Evolutionary conservation across 2,329 filamentous ascomycete species (phyloP), one percentile per base, ranked within the genome.

Genomic region (Colletotrichum tropicale): DNA sequence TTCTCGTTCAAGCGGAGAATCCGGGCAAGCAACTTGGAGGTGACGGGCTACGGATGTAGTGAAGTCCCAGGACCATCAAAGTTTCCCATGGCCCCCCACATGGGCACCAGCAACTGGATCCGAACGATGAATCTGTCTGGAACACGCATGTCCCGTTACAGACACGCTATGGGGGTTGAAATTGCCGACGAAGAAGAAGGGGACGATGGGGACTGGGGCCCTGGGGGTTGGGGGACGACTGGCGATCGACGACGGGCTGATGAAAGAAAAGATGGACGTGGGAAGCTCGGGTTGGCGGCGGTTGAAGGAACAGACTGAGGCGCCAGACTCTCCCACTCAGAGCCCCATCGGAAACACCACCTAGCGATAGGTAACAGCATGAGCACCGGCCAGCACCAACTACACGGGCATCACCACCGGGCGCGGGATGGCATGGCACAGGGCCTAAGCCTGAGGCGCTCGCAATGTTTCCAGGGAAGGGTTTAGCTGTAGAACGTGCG

Each of bases 391-490:
- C 62, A 62, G 55, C 26, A 38, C 21, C 55, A 65, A 36, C 30
- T 48, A 68, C 43, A 68, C 34, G 56, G 56, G 32, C 55, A 24
- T 32, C 28, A 18, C 34, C 67, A 62, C 24, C 16, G 60, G 34
- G 43, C 70, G 70, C 62, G 66, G 64, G 58, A 65, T 34, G 58
- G 32, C 64, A 61, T 48, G 69, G 73, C 73, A 64, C 69, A 58
- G 36, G 64, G 65, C 64, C 64, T 64, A 61, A 71, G 38, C 24
- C 69, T 68, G 34, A 68, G 58, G 73, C 73, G 64, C 64, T 69
- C 73, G 73, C 73, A 75, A 73, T 68, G 70, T 75, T 73, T 65
- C 70, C 73, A 75, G 43, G 62, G 56, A 75, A 73, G 64, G 70
- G 73, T 65, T 75, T 75, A 75, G 74, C 60, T 61, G 52, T 43